phyloP scores from a whole-genome alignment of 192 early-diverging fungal species.

The Haplosporangium gracile region DNA sequence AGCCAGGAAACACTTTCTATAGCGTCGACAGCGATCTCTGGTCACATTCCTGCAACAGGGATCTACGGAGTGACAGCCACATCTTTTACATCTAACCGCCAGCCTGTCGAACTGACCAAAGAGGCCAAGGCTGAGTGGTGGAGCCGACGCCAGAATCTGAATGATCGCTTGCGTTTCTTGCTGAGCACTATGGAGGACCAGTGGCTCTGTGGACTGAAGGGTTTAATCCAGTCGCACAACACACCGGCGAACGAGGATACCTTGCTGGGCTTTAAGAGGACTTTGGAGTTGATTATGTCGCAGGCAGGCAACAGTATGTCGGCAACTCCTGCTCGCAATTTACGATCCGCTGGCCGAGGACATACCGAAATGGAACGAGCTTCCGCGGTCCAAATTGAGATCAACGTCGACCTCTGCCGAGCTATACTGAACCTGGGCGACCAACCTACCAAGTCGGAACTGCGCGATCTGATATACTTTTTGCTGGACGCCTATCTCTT shows the following conservation, averaged over 20 bases:
- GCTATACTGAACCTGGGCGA: conserved; percentile 69
- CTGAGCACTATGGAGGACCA: conserved; percentile 76
- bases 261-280: conserved; percentile 62
- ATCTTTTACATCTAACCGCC: background rate
- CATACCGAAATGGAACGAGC: conserved; percentile 21
- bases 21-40: conserved; percentile 36
- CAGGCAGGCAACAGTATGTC: conserved; percentile 55
- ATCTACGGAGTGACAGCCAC: background rate
- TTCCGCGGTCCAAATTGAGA: conserved; percentile 58
- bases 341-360: conserved; percentile 6
- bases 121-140: conserved; percentile 88
- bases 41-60: conserved; percentile 32
- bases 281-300: conserved; percentile 62
- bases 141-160: conserved; percentile 77
- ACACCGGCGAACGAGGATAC: conserved; percentile 22
- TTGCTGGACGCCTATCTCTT: conserved; percentile 73
- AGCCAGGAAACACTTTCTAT: conserved; percentile 79
- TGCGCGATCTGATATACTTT: conserved; percentile 81
- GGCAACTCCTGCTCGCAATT: background rate
- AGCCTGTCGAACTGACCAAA: conserved; percentile 50
- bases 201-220: conserved; percentile 92
- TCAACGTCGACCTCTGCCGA: conserved; percentile 69
- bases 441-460: conserved; percentile 64
- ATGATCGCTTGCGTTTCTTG: conserved; percentile 74
- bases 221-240: conserved; percentile 56